Conservation (phyloP, 371 early-diverging fungal species). For the Caulochytrium protostelioides region DNA sequence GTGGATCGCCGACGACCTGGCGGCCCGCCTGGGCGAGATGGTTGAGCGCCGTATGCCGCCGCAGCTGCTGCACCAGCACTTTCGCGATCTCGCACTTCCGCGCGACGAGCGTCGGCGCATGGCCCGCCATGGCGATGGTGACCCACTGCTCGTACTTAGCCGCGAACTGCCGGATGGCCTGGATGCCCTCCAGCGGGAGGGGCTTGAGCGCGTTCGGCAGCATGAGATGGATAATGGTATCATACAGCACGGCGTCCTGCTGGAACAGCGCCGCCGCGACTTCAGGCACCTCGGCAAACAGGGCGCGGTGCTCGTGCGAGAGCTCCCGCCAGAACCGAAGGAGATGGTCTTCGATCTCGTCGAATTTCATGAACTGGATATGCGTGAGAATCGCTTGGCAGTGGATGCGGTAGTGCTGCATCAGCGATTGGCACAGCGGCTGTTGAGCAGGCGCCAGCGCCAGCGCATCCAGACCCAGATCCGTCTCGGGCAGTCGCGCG, state of each 20-base stretch:
- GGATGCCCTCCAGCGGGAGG: constrained; percentile 12
- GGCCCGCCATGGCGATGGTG: constrained; percentile 8
- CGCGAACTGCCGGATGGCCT: constrained; percentile 18
- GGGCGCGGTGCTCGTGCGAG: constrained; percentile 1
- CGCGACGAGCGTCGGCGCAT: constrained; percentile 9
- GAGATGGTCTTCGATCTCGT: constrained; percentile 6
- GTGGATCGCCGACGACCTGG: constrained; percentile 12
- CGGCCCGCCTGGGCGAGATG: constrained; percentile 25
- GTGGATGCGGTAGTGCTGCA: constrained; percentile 5
- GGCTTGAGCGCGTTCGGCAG: constrained; percentile 16
- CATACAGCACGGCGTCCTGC: constrained; percentile 31
- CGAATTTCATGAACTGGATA: constrained; percentile 7
- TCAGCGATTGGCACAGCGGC: too few species aligned
- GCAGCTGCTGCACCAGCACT: constrained; percentile 25
- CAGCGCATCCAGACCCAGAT: too few species aligned
- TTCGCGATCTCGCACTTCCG: constrained; percentile 15
- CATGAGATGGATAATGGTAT: constrained; percentile 18
- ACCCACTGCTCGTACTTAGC: constrained; percentile 17
- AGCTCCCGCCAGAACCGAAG: constrained; percentile 7
- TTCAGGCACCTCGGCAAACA: constrained; percentile 9
- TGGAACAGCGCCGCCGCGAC: constrained; percentile 24
- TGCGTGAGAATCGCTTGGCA: constrained; percentile 6
- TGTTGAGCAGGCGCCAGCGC: too few species aligned
- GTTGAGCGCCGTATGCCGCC: constrained; percentile 28
- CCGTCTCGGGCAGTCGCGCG: too few species aligned